Conservation (phyloP, 805 yeast genomes). For the Nakazawaea sp. region DNA sequence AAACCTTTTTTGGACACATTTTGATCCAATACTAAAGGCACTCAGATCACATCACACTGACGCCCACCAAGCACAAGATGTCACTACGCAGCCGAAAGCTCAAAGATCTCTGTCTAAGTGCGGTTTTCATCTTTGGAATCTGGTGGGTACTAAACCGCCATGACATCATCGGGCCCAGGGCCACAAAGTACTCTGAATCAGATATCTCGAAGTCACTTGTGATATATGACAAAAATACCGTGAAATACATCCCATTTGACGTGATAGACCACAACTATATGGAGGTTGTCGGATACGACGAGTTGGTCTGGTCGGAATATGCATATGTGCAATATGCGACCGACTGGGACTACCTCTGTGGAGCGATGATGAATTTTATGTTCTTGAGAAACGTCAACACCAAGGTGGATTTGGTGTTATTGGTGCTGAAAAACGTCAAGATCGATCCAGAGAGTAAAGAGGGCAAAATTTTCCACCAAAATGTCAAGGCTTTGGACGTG, state of each 20-base stretch:
- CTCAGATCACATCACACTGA: too few species aligned
- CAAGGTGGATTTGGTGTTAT: constrained; percentile 39
- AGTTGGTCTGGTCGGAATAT: constrained; percentile 32
- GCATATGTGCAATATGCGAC: constrained; percentile 65
- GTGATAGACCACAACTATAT: constrained; percentile 2
- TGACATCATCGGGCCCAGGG: not conserved
- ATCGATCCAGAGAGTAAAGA: constrained; percentile 3
- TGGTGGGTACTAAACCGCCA: not conserved
- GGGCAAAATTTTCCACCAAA: constrained; percentile 9
- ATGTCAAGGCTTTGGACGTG: constrained; percentile 16
- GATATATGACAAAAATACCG: constrained; percentile 4
- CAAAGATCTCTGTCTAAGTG: constrained; percentile 2
- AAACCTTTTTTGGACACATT: too few species aligned
- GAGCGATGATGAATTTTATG: constrained; percentile 41
- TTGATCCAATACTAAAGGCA: too few species aligned
- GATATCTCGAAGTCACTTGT: not conserved
- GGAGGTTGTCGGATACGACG: not conserved
- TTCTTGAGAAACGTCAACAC: constrained; percentile 29
- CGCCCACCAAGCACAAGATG: too few species aligned
- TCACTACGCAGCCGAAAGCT: constrained; percentile 2
- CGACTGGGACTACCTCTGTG: constrained; percentile 39
- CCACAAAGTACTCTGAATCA: not conserved
- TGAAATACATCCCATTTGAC: constrained; percentile 7
- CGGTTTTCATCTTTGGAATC: not conserved
- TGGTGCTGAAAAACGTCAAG: constrained; percentile 26